These are phyloP conservation scores for Fusarium sp. DNA, from an alignment of 2,329 filamentous ascomycete species.

Conservation along the genomic window DNA sequence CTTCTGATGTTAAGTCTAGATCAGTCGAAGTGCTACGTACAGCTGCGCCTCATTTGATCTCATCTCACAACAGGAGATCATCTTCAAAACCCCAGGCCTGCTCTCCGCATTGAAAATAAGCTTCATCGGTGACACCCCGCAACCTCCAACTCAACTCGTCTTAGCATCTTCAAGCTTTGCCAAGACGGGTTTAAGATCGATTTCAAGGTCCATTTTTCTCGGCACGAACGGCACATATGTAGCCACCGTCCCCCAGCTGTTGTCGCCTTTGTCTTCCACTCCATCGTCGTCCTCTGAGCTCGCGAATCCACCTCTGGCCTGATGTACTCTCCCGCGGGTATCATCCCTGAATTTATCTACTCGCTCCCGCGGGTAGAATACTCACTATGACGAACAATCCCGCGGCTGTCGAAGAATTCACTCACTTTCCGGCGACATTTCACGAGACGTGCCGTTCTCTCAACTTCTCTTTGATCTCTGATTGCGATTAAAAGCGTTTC, in stretches of 20 bases:
- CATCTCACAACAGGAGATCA: background rate
- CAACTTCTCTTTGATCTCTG: background rate
- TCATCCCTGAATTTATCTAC: background rate
- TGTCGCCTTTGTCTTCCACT: background rate
- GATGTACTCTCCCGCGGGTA: background rate
- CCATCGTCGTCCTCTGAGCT: background rate
- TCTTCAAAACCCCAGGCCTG: too few relatives aligned
- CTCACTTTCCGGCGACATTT: background rate
- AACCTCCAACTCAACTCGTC: background rate
- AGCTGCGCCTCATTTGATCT: background rate
- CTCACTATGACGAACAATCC: background rate
- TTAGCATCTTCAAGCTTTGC: background rate
- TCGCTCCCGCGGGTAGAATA: background rate
- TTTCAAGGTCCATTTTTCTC: conserved; percentile 5
- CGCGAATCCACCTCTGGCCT: background rate
- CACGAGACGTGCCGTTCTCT: background rate
- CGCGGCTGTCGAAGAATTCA: background rate
- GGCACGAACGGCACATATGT: conserved; percentile 27
- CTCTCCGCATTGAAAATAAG: conserved; percentile 1
- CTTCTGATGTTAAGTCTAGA: background rate
- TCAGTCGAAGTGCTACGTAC: background rate
- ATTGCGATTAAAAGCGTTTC: background rate
- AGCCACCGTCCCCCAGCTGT: background rate
- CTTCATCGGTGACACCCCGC: background rate
- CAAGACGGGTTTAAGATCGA: background rate